A percentile compares a stretch with the other conserved stretches of the same genome.
Evolutionary conservation across 2,329 filamentous ascomycete genomes (phyloP).

Genomic region (Cordyceps pruinosa): DNA sequence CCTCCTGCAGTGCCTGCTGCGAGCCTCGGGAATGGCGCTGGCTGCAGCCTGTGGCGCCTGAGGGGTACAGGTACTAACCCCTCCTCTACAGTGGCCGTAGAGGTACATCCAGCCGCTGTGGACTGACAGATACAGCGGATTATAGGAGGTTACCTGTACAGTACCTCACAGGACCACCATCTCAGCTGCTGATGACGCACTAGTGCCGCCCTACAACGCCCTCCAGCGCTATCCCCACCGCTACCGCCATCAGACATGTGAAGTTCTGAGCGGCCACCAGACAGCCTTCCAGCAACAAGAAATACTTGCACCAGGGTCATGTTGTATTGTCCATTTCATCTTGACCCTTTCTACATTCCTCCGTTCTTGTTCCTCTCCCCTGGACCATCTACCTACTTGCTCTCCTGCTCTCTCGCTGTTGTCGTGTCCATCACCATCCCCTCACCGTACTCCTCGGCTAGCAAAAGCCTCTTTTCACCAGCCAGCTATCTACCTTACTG

Average conservation of each 20-base stretch:
- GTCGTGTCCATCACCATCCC: neutral
- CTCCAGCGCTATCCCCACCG: neutral
- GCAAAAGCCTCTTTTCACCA: neutral
- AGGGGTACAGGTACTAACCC: neutral
- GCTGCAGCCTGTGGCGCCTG: neutral
- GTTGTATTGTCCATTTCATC: neutral
- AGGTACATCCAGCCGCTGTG: too few species aligned
- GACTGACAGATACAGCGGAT: too few species aligned
- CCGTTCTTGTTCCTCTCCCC: neutral
- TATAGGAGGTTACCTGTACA: too few species aligned
- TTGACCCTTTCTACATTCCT: neutral
- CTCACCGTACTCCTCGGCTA: neutral
- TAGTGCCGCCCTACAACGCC: too few species aligned
- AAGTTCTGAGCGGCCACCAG: neutral
- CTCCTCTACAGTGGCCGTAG: too few species aligned
- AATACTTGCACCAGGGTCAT: neutral
- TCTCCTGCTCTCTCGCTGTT: neutral
- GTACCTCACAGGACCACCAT: too few species aligned
- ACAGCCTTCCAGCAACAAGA: neutral
- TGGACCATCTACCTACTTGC: too few species aligned
- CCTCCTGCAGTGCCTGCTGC: neutral
- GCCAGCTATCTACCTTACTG: too few species aligned
- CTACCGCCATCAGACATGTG: neutral
- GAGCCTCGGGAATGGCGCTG: neutral
- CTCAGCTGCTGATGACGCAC: constrained; percentile 6